Conservation (phyloP, 2,329 filamentous ascomycete genomes). For the Leptographium lundbergii region DNA sequence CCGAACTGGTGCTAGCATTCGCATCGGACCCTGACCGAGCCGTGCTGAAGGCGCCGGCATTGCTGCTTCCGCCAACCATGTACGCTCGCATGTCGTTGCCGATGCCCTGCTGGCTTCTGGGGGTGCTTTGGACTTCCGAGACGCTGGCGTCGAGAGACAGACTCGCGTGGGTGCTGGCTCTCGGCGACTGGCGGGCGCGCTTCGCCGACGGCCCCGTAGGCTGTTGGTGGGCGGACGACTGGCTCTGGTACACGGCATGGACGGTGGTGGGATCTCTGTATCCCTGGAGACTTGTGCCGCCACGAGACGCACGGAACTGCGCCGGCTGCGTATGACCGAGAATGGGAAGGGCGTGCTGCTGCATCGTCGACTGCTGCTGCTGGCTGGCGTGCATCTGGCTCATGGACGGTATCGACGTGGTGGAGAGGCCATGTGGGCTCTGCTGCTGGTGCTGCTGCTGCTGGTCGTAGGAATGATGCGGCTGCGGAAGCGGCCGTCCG, state of each 20-base stretch:
- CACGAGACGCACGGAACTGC: slow-evolving; percentile 11
- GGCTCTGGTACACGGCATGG: not conserved
- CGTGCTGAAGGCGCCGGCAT: no score
- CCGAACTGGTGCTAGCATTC: not conserved
- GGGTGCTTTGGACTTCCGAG: not conserved
- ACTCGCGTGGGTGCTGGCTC: not conserved
- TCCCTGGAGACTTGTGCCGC: slow-evolving; percentile 13
- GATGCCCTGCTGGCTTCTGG: not conserved
- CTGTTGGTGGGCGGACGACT: not conserved
- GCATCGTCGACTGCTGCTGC: not conserved
- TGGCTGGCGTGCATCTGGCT: not conserved
- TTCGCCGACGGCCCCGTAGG: not conserved
- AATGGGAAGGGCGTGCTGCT: slow-evolving; percentile 8
- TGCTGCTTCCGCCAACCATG: not conserved
- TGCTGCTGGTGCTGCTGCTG: not conserved
- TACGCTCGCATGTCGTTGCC: not conserved
- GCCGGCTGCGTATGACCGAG: slow-evolving; percentile 13
- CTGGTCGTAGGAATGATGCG: not conserved
- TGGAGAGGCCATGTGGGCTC: no score
- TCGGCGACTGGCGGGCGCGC: not conserved
- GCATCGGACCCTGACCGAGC: no score
- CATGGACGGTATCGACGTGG: not conserved
- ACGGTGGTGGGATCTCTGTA: slow-evolving; percentile 12
- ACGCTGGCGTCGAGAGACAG: not conserved
- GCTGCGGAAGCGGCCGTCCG: slow-evolving; percentile 12